These are phyloP conservation scores for Mortierella alpina DNA, from an alignment of 192 early-diverging fungal species.

Conservation along the genomic window DNA sequence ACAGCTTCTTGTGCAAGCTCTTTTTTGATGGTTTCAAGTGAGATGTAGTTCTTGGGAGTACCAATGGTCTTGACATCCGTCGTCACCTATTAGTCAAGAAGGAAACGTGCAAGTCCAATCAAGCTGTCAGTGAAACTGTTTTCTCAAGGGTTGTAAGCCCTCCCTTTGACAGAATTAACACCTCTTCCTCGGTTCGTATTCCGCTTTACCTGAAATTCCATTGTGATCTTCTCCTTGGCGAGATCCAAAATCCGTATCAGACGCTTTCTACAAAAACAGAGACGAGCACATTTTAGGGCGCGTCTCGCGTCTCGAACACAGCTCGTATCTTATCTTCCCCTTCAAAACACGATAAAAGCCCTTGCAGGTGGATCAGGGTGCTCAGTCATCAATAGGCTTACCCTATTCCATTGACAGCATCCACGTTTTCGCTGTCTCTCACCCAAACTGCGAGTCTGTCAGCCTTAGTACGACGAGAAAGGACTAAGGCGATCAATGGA, in stretches of 20 bases:
- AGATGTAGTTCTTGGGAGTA: conserved; percentile 9
- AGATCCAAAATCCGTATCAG: conserved; percentile 54
- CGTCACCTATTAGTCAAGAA: conserved; percentile 18
- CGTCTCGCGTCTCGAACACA: neutral
- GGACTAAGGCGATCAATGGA: conserved; percentile 24
- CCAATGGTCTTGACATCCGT: conserved; percentile 11
- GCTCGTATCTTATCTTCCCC: neutral
- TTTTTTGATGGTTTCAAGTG: conserved; percentile 25
- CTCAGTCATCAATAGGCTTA: conserved; percentile 12
- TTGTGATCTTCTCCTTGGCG: conserved; percentile 43
- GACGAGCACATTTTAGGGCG: neutral
- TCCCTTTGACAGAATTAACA: neutral
- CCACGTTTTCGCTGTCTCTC: conserved; percentile 55
- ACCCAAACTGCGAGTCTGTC: conserved; percentile 59
- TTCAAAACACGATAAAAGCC: neutral
- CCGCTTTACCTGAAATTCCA: conserved; percentile 56
- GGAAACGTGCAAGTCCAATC: neutral
- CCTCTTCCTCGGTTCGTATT: no score
- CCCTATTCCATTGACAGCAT: conserved; percentile 59
- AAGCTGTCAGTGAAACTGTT: neutral
- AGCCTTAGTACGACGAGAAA: conserved; percentile 51
- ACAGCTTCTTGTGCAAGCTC: conserved; percentile 23
- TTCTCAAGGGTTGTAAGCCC: neutral
- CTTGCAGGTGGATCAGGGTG: neutral
- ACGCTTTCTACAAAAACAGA: conserved; percentile 30